Evolutionary conservation across 1,284 basidiomycete genomes (phyloP), one percentile per base, ranked within the genome.

Genomic region (Athelia psychrophila): DNA sequence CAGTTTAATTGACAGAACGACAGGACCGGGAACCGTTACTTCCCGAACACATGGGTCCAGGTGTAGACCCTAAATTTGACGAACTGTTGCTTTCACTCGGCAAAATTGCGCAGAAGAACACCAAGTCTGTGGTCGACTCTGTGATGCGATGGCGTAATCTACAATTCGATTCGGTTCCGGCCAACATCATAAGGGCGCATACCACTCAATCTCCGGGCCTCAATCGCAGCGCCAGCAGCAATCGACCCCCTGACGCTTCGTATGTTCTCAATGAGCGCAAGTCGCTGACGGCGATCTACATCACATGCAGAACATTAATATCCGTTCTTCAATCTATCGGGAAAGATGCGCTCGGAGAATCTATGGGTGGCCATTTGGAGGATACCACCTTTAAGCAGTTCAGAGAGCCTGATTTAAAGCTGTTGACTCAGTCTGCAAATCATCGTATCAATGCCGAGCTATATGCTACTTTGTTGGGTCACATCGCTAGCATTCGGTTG

Each of bases 301-400:
- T 96, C 60, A 88, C 93, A 80, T 94, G 92, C 64, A 82, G 93
- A 47, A 86, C 91, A 0, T 75, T 96, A 24, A 84, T 93, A 24
- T 84, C 83, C 2, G 81, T 95, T 15, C 79, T 95, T 45, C 81
- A 87, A 48, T 75, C 80, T 15, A 78, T 91, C 19, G 78, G 85
- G 1, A 87, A 86, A 60, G 90, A 93, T 57, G 83, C 84, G 1
- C 72, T 96, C 2, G 85, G 86, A 10, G 91, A 93, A 46, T 75
- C 81, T 1, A 72, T 92, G 53, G 93, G 91, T 0, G 83, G 86
- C 63, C 83, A 76, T 33, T 70, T 96, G 32, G 94, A 96, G 64
- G 86, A 91, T 59, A 87, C 85, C 36, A 92, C 88, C 0, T 96
- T 95, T 63, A 88, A 92, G 54, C 88, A 93, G 57, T 93, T 95